A percentile compares a stretch with the other conserved stretches of the same genome.
Evolutionary conservation across 495 filamentous ascomycete species (phyloP).

Genomic region (Tirmania nivea): DNA sequence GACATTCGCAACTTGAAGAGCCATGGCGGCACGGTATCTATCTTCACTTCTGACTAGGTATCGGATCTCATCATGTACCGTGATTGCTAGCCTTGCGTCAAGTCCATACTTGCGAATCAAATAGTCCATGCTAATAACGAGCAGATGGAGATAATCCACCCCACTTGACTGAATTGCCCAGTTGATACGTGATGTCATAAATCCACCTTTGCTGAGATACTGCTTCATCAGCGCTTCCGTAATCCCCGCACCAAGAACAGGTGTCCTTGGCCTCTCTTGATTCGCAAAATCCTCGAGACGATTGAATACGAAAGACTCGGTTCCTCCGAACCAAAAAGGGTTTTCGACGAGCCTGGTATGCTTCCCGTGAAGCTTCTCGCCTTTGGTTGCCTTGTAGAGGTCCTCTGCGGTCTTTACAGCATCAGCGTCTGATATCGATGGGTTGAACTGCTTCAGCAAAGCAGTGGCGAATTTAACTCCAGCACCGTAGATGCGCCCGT

Average conservation of each 20-base stretch:
- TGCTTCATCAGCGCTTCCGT: slow-evolving; percentile 81
- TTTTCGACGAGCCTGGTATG: slow-evolving; percentile 47
- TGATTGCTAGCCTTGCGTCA: slow-evolving; percentile 64
- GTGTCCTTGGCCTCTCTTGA: slow-evolving; percentile 74
- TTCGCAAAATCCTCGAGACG: slow-evolving; percentile 91
- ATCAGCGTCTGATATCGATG: slow-evolving; percentile 49
- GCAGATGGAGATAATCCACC: slow-evolving; percentile 89
- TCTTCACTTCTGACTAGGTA: slow-evolving; percentile 75
- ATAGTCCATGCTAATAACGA: slow-evolving; percentile 90
- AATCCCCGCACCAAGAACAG: slow-evolving; percentile 87
- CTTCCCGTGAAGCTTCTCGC: slow-evolving; percentile 70
- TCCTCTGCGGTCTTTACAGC: slow-evolving; percentile 53
- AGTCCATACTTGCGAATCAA: slow-evolving; percentile 72
- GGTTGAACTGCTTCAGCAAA: slow-evolving; percentile 82
- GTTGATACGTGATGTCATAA: slow-evolving; percentile 91
- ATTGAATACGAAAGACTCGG: slow-evolving; percentile 96
- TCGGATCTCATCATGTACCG: slow-evolving; percentile 92
- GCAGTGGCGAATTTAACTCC: slow-evolving; percentile 82
- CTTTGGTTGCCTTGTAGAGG: slow-evolving; percentile 79
- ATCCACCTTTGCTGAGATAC: slow-evolving; percentile 72
- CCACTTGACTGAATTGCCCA: slow-evolving; percentile 97
- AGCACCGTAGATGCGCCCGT: slow-evolving; percentile 92
- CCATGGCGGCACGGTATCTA: slow-evolving; percentile 72
- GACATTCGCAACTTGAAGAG: slow-evolving; percentile 78
- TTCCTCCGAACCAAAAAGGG: slow-evolving; percentile 88